These are phyloP conservation scores for Nicotiana noctiflora DNA, from an alignment of 257 asterid species.

Conservation along the genomic window DNA sequence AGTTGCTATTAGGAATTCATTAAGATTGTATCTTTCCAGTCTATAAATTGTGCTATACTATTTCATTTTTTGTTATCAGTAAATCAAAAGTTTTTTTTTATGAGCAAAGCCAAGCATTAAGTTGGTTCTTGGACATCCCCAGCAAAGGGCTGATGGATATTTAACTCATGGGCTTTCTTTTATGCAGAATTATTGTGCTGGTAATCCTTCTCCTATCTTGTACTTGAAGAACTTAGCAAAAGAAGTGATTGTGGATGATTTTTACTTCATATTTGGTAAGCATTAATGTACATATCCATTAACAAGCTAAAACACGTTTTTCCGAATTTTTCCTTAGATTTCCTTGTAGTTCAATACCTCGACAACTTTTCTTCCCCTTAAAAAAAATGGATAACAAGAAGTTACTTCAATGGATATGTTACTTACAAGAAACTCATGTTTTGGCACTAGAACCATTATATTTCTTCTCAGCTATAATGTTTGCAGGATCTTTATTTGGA, in stretches of 20 bases:
- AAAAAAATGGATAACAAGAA: neutral
- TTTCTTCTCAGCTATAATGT: constrained; percentile 5
- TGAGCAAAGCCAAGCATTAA: neutral
- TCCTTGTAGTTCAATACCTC: neutral
- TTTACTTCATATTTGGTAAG: constrained; percentile 81
- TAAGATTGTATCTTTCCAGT: constrained; percentile 3
- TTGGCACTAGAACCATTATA: neutral
- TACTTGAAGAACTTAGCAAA: constrained; percentile 86
- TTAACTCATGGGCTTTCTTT: neutral
- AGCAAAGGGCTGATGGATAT: neutral
- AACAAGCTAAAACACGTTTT: neutral
- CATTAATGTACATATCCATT: constrained; percentile 1
- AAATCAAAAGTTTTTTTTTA: neutral
- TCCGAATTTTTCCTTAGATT: neutral
- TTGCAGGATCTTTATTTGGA: constrained; percentile 77
- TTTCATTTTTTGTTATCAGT: neutral
- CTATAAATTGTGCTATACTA: neutral
- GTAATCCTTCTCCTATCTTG: constrained; percentile 72
- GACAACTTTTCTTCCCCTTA: no score
- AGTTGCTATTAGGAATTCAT: neutral
- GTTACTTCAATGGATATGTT: neutral
- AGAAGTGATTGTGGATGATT: constrained; percentile 78
- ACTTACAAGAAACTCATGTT: neutral
- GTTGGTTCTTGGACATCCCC: neutral
- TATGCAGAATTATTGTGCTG: constrained; percentile 78